Base-by-base conservation (phyloP, 148 eudicot genomes). In the Tetragonia tetragonoides region DNA sequence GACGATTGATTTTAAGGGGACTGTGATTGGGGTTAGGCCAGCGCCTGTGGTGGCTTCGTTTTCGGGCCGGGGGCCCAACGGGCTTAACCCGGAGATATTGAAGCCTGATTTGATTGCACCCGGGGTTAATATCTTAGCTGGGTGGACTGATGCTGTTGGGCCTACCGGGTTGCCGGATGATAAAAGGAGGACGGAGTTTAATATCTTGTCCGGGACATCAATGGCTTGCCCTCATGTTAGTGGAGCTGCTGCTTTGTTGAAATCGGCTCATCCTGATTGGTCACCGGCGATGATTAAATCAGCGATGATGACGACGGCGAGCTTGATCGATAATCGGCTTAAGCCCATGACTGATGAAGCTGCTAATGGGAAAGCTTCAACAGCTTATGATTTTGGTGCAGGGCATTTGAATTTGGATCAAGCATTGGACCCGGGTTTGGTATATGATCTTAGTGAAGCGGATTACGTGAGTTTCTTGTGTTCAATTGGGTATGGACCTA, bases 81-180 rank as follows among this genome's bases (percentile, higher is more conserved):
- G 97, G 62, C 71, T 95, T 57, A 93, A 90, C 83, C 99, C 99
- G 53, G 99, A 95, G 86, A 89, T 95, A 20, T 63, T 93, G 11
- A 95, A 95, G 74, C 99, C 99, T 10, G 99, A 95, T 59, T 72
- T 95, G 24, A 93, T 95, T 28, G 99, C 99, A 2, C 99, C 99
- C 0, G 99, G 99, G 0, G 99, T 95, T 9, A 95, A 95, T 77
- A 95, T 95, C 23, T 75, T 95, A 8, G 99, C 99, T 0, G 89
- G 91, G 0, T 95, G 98, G 98, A 91, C 93, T 4, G 93, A 90
- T 3, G 95, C 92, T 0, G 90, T 89, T 1, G 98, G 98, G 6
- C 99, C 98, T 0, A 91, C 98, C 0, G 98, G 98, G 10, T 76
- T 93, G 20, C 93, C 88, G 38, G 84, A 85, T 0, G 99, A 95